Base-by-base conservation (phyloP, 768 basidiomycete genomes). In the Trametes meyenii region DNA sequence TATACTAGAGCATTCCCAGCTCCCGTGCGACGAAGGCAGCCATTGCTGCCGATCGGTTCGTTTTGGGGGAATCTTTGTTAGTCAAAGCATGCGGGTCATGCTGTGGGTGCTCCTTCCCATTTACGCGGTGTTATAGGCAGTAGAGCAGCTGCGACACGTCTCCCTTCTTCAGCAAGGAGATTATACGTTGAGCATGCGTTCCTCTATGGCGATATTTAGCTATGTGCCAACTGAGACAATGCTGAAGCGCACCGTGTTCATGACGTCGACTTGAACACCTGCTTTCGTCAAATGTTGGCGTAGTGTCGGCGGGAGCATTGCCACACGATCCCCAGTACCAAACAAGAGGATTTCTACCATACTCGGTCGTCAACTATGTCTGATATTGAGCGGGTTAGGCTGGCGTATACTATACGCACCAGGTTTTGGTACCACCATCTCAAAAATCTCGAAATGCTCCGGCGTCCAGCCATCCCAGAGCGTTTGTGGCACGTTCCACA, bases 111-210 rank as follows among this genome's bases (percentile, higher is more conserved):
- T 6, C 55, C 53, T 12, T 55, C 50, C 62, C 62, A 64, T 23
- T 45, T 17, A 36, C 76, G 78, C 44, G 81, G 79, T 7, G 77
- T 74, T 17, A 87, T 65, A 4, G 95, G 94, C 19, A 96, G 78
- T n/a, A 97, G 74, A 2, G 95, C 96, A 14, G 92, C 95, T 42
- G 94, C 92, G 13, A 98, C 93, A 24, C 90, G 87, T 54, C 96
- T 81, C 7, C 96, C 96, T 75, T 99, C 96, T 73, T 99, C 96
- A 0, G 89, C 76, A 48, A 99, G 81, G 23, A 99, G 73, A 73
- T 99, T 98, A 74, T 95, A 99, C 0, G 96, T 98, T 26, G 96
- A 89, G 68, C 93, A 95, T 17, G 96, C 96, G 71, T 96, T 97
- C 69, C 92, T 79, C 95, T 91, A 19, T 14, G 51, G 6, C 16